Evolutionary conservation across 108 stramenopile species (phyloP).

Genomic region (Discostella pseudostelligera): DNA sequence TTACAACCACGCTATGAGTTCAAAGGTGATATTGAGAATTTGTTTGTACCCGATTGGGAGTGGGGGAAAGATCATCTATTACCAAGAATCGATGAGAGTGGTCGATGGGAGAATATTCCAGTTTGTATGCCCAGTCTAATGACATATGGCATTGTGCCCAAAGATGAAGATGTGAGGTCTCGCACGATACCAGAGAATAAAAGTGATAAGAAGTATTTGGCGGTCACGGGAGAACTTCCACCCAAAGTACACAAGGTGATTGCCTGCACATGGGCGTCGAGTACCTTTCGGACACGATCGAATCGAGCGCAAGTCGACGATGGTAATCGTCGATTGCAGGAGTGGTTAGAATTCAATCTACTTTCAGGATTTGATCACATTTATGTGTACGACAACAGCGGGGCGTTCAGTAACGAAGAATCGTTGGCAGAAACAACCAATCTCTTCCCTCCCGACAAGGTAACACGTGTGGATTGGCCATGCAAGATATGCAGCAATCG

Average conservation of each 20-base stretch:
- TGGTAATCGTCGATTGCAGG: conserved; percentile 72
- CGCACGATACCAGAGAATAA: conserved; percentile 18
- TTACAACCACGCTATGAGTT: conserved; percentile 54
- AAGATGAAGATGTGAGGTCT: conserved; percentile 24
- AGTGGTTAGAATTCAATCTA: conserved; percentile 81
- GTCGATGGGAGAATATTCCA: conserved; percentile 86
- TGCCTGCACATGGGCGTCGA: conserved; percentile 81
- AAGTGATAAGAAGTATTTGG: conserved; percentile 23
- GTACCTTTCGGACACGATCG: conserved; percentile 72
- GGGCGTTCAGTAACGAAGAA: conserved; percentile 63
- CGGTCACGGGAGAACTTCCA: conserved; percentile 10
- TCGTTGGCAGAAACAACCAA: conserved; percentile 69
- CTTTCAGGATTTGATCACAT: conserved; percentile 82
- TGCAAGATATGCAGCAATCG: conserved; percentile 83
- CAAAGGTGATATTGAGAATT: conserved; percentile 10
- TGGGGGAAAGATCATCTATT: conserved; percentile 77
- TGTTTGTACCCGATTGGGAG: conserved; percentile 56
- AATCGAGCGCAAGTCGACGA: conserved; percentile 70
- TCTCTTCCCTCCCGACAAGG: conserved; percentile 65
- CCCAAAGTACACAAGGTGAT: conserved; percentile 64
- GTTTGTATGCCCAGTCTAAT: conserved; percentile 49
- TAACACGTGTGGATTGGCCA: conserved; percentile 79
- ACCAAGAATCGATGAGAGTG: conserved; percentile 70
- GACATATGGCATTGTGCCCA: conserved; percentile 34
- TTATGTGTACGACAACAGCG: conserved; percentile 85